Percentiles rank a stretch among this genome's conserved stretches.
Evolutionary conservation across 495 filamentous ascomycete genomes (phyloP).

Genomic region (Penicillium verhagenii): DNA sequence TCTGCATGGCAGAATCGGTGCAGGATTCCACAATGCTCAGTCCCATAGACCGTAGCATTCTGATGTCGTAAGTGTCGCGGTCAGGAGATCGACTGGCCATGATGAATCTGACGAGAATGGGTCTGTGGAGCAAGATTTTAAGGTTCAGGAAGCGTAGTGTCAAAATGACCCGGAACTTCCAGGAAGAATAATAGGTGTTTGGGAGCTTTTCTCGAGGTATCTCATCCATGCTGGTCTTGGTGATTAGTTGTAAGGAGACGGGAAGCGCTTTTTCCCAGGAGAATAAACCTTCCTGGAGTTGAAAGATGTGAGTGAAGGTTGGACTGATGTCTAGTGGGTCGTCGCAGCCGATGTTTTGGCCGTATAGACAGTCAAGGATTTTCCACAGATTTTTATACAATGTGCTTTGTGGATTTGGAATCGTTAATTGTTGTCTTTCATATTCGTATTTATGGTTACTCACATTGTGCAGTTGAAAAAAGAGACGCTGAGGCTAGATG

Average conservation of each 20-base stretch:
- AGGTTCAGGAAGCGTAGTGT: slow-evolving; percentile 38
- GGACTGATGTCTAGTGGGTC: slow-evolving; percentile 12
- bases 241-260: slow-evolving; percentile 10
- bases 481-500: slow-evolving; percentile 14
- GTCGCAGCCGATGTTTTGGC: slow-evolving; percentile 38
- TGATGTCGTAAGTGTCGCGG: slow-evolving; percentile 22
- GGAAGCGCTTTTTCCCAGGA: slow-evolving; percentile 19
- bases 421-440: too few relatives aligned
- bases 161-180: slow-evolving; percentile 34
- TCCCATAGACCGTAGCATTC: slow-evolving; percentile 32
- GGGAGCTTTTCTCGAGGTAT: neutral
- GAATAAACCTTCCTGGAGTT: slow-evolving; percentile 17
- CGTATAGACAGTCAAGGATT: slow-evolving; percentile 39
- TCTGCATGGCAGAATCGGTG: slow-evolving; percentile 35
- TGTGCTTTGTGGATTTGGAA: slow-evolving; percentile 6
- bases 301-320: slow-evolving; percentile 14
- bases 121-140: slow-evolving; percentile 36
- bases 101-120: slow-evolving; percentile 40
- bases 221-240: neutral
- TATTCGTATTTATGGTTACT: slow-evolving; percentile 1
- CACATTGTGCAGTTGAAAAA: slow-evolving; percentile 43
- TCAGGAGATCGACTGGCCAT: slow-evolving; percentile 27
- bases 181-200: slow-evolving; percentile 3
- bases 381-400: slow-evolving; percentile 28
- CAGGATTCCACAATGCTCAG: slow-evolving; percentile 38